phyloP scores from a whole-genome alignment of 495 filamentous ascomycete species.

The Astrothelium macrocarpum region DNA sequence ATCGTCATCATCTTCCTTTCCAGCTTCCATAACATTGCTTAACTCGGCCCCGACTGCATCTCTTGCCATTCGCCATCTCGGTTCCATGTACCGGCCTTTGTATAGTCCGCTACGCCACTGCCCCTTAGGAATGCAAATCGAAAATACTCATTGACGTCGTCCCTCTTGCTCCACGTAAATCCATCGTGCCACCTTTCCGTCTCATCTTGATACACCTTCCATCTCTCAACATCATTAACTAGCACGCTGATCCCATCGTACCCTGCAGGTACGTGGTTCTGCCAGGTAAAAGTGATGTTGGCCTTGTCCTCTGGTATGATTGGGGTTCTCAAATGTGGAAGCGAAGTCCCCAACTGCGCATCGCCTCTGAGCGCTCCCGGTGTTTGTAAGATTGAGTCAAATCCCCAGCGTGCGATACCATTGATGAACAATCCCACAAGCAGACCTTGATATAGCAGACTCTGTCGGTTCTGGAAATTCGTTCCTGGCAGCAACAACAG shows the following conservation, averaged over 20 bases:
- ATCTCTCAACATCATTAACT: slow-evolving; percentile 91
- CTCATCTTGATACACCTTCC: slow-evolving; percentile 29
- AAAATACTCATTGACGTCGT: slow-evolving; percentile 54
- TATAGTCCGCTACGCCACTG: slow-evolving; percentile 60
- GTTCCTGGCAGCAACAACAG: slow-evolving; percentile 72
- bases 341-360: slow-evolving; percentile 53
- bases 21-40: slow-evolving; percentile 3
- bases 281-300: slow-evolving; percentile 50
- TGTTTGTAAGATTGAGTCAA: slow-evolving; percentile 75
- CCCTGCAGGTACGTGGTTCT: slow-evolving; percentile 22
- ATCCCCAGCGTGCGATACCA: slow-evolving; percentile 80
- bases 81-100: slow-evolving; percentile 70
- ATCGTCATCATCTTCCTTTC: not conserved
- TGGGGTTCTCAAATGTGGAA: slow-evolving; percentile 51
- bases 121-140: slow-evolving; percentile 74
- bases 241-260: slow-evolving; percentile 75
- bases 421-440: slow-evolving; percentile 79
- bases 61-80: slow-evolving; percentile 57
- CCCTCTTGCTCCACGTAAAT: slow-evolving; percentile 8
- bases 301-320: slow-evolving; percentile 28
- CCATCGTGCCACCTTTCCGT: slow-evolving; percentile 14
- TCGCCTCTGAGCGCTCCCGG: slow-evolving; percentile 56
- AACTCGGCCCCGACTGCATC: slow-evolving; percentile 38
- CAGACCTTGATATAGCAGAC: slow-evolving; percentile 74
- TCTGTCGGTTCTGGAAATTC: slow-evolving; percentile 64